Conservation (phyloP, 768 basidiomycete species). For the Suillus americanus region DNA sequence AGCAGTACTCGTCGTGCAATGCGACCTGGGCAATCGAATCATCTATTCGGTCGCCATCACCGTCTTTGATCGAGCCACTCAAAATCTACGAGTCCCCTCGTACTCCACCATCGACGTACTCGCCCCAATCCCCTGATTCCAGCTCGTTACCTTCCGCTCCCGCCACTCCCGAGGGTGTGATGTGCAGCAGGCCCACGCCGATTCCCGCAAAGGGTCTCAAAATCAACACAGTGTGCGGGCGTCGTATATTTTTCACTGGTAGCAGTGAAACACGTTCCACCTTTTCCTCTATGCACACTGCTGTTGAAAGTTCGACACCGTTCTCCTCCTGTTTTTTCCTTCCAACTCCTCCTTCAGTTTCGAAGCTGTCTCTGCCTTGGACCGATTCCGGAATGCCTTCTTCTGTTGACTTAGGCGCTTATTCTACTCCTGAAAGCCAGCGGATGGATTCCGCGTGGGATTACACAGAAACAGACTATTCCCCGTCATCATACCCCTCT, state of each 20-base stretch:
- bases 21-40: conserved; percentile 59
- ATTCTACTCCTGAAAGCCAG: conserved; percentile 44
- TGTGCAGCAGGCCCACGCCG: conserved; percentile 36
- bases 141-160: conserved; percentile 49
- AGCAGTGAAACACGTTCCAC: conserved; percentile 46
- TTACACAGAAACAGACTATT: conserved; percentile 44
- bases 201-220: conserved; percentile 46
- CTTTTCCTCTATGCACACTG: conserved; percentile 73
- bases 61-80: conserved; percentile 34
- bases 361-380: conserved; percentile 36
- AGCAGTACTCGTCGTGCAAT: conserved; percentile 43
- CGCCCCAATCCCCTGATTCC: conserved; percentile 42
- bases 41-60: conserved; percentile 46
- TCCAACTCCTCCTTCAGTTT: conserved; percentile 41
- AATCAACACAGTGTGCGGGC: conserved; percentile 53
- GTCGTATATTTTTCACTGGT: conserved; percentile 35
- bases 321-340: conserved; percentile 60
- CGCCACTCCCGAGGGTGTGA: conserved; percentile 54
- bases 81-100: conserved; percentile 45
- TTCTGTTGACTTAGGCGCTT: conserved; percentile 37
- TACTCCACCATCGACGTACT: conserved; percentile 54
- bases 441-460: conserved; percentile 57
- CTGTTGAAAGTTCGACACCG: conserved; percentile 60
- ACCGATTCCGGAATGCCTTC: conserved; percentile 34
- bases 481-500: conserved; percentile 47